phyloP scores from a whole-genome alignment of 2,329 filamentous ascomycete species.

The Diaporthe destruens region DNA sequence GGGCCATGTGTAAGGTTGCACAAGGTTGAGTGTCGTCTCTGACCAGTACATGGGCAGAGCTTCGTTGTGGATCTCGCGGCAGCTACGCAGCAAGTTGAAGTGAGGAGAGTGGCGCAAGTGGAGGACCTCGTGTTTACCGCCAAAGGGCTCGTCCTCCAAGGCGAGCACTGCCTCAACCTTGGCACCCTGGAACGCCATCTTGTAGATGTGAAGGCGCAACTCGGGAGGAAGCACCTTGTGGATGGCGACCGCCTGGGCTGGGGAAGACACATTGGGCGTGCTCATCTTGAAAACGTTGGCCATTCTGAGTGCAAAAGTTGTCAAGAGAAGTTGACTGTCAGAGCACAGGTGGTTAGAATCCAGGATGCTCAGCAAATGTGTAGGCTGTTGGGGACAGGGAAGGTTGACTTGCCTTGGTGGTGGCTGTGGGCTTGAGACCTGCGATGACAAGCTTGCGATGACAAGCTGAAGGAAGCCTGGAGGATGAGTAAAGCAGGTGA shows the following conservation, averaged over 20 bases:
- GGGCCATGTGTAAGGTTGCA: neutral
- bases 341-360: neutral
- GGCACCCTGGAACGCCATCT: neutral
- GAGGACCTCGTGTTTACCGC: too few species aligned
- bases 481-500: too few species aligned
- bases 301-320: neutral
- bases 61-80: neutral
- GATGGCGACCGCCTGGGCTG: neutral
- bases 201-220: neutral
- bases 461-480: neutral
- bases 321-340: neutral
- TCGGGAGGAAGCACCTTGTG: neutral
- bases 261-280: neutral
- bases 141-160: too few species aligned
- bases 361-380: neutral
- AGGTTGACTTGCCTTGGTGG: too few species aligned
- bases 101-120: neutral
- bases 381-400: too few species aligned
- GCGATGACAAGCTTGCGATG: neutral
- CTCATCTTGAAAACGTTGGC: neutral
- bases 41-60: neutral
- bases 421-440: neutral
- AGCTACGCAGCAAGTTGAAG: neutral
- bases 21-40: neutral
- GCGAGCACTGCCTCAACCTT: neutral